phyloP scores from a whole-genome alignment of 257 asterid genomes.

The Solanum acaule region DNA sequence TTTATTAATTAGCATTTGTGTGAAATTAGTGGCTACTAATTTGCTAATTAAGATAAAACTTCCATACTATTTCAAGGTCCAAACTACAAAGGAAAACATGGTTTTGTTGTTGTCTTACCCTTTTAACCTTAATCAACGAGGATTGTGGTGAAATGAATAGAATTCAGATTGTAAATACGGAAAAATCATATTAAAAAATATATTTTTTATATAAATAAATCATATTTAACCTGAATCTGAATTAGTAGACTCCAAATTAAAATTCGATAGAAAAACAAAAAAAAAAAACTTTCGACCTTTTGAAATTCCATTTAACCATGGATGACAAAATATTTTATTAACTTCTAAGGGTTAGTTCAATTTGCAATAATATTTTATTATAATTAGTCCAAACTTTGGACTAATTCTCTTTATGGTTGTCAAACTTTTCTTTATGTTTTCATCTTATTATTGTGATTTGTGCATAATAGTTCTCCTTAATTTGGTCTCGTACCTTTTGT shows the following conservation, averaged over 20 bases:
- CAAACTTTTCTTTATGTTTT: neutral
- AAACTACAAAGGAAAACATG: neutral
- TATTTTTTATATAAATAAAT: neutral
- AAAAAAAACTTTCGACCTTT: neutral
- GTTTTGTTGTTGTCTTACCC: neutral
- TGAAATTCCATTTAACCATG: neutral
- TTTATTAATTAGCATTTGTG: neutral
- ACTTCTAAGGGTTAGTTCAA: neutral
- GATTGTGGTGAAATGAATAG: neutral
- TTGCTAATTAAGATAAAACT: neutral
- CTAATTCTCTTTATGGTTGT: neutral
- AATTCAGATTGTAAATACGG: neutral
- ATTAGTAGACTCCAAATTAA: neutral
- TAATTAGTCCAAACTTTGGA: neutral
- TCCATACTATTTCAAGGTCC: neutral
- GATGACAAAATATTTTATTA: neutral
- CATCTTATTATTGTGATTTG: neutral
- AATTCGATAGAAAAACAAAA: neutral
- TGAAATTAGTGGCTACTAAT: neutral
- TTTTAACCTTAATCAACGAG: neutral
- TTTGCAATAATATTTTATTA: neutral
- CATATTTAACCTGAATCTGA: rapidly evolving
- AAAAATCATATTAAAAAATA: rapidly evolving
- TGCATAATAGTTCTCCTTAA: neutral
- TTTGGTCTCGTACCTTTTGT: neutral